Evolutionary conservation across 139 green algal genomes (phyloP), one percentile per base, ranked within the genome.

Genomic region (Chloropicon primus): DNA sequence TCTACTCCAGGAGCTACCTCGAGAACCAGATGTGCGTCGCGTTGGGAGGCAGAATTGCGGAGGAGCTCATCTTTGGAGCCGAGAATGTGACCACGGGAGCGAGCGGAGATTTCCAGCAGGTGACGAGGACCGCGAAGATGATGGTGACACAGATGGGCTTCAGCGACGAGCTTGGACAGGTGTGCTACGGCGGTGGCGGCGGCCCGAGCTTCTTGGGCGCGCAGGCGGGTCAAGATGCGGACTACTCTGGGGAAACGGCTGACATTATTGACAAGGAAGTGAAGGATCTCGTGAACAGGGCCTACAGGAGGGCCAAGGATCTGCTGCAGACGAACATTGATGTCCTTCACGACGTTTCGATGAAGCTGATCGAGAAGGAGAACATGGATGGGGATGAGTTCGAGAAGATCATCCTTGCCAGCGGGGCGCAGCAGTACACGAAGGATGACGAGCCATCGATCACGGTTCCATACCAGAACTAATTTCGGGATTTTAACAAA

Each of bases 1-100:
- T 97, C 74, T 97, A 97, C 91, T 86, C 62, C 75, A 53, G 77
- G 26, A 75, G 72, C 72, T 75, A 75, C 72, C 25, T 75, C 10
- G 72, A 75, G 72, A 72, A 72, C n/a, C 88, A 97, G 91, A 95
- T 97, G 91, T 85, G 89, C 21, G 92, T 97, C 27, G 93, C 93
- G 1, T 81, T 97, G 81, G 93, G 93, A 53, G 93, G 93, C 71
- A 93, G 96, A 41, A 91, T 99, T 72, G 96, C 96, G 5, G 96
- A 99, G 91, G 96, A 99, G 91, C 85, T 99, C 0, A 99, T 99
- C 80, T 99, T 98, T 73, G 96, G 96, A 22, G 85, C 90, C 75
- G 87, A 99, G 28, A 87, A 97, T 78, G 94, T 99, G 73, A 99
- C 96, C 73, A 99, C 96, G 1, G 95, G 95, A 78, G 92, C 90